Conservation (phyloP, 805 yeast species). For the Hanseniaspora thailandica region DNA sequence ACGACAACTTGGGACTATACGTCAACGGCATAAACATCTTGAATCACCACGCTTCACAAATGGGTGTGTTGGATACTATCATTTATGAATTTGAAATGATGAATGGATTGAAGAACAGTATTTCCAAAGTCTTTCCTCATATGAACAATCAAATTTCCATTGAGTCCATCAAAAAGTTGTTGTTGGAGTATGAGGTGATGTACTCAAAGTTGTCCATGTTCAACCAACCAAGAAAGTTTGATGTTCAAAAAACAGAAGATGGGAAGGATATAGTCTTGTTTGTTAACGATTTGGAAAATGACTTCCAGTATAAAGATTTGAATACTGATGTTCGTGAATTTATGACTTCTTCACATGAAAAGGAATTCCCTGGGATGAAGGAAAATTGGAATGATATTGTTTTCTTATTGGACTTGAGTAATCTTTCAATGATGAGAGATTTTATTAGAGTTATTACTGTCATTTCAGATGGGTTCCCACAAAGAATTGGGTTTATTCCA, state of each 20-base stretch:
- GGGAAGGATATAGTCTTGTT: slow-evolving; percentile 45
- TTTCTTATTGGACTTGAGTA: slow-evolving; percentile 52
- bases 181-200: slow-evolving; percentile 20
- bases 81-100: slow-evolving; percentile 20
- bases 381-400: slow-evolving; percentile 69
- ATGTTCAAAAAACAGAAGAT: slow-evolving; percentile 22
- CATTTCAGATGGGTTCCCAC: slow-evolving; percentile 49
- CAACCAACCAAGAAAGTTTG: slow-evolving; percentile 26
- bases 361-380: slow-evolving; percentile 52
- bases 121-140: slow-evolving; percentile 24
- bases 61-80: slow-evolving; percentile 20
- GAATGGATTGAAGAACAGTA: slow-evolving; percentile 15
- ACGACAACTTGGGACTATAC: slow-evolving; percentile 26
- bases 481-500: slow-evolving; percentile 79
- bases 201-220: slow-evolving; percentile 22
- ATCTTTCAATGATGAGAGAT: slow-evolving; percentile 39
- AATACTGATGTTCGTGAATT: slow-evolving; percentile 38
- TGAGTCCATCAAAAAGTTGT: slow-evolving; percentile 18
- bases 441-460: slow-evolving; percentile 40
- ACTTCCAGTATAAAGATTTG: slow-evolving; percentile 40
- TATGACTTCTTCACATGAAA: slow-evolving; percentile 28
- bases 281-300: slow-evolving; percentile 58
- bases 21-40: slow-evolving; percentile 27
- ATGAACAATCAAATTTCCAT: slow-evolving; percentile 5
- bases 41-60: slow-evolving; percentile 20